Evolutionary conservation across 768 basidiomycete genomes (phyloP).

Genomic region (Lyophyllum atratum): DNA sequence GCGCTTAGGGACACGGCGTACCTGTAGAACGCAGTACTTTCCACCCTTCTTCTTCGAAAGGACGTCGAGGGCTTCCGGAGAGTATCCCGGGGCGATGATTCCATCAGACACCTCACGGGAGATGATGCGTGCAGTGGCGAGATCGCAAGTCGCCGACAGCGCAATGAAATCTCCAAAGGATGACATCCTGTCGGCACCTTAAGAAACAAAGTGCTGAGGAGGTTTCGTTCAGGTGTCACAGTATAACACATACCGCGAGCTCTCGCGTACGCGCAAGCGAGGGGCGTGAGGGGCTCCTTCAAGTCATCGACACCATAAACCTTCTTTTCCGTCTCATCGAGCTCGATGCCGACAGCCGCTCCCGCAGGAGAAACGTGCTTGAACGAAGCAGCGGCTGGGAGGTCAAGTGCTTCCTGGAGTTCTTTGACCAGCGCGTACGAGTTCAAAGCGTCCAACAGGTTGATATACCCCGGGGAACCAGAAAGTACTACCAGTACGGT

Average conservation of each 20-base stretch:
- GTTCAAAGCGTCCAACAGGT: constrained; percentile 95
- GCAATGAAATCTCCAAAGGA: constrained; percentile 99
- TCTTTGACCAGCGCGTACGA: constrained; percentile 96
- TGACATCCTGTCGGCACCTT: constrained; percentile 98
- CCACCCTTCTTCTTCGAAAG: constrained; percentile 96
- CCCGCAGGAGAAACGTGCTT: constrained; percentile 99
- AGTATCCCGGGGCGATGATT: constrained; percentile 94
- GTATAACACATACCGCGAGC: constrained; percentile 69
- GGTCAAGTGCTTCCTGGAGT: constrained; percentile 78
- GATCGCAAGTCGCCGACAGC: constrained; percentile 88
- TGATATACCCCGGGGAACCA: constrained; percentile 98
- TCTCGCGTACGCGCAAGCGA: constrained; percentile 93
- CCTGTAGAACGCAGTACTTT: constrained; percentile 97
- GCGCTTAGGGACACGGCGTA: constrained; percentile 24
- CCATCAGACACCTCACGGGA: constrained; percentile 99
- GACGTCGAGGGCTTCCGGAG: constrained; percentile 84
- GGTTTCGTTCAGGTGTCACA: not conserved
- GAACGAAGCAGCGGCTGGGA: constrained; percentile 98
- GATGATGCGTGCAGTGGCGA: constrained; percentile 94
- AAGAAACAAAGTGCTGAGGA: constrained; percentile 6
- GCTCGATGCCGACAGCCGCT: constrained; percentile 86
- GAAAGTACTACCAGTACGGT: constrained; percentile 62
- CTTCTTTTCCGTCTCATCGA: constrained; percentile 83
- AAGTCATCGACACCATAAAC: constrained; percentile 97
- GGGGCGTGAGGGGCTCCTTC: constrained; percentile 83